Base-by-base conservation (phyloP, 1,139 yeast species). In the Debaryomyces subglobosus region DNA sequence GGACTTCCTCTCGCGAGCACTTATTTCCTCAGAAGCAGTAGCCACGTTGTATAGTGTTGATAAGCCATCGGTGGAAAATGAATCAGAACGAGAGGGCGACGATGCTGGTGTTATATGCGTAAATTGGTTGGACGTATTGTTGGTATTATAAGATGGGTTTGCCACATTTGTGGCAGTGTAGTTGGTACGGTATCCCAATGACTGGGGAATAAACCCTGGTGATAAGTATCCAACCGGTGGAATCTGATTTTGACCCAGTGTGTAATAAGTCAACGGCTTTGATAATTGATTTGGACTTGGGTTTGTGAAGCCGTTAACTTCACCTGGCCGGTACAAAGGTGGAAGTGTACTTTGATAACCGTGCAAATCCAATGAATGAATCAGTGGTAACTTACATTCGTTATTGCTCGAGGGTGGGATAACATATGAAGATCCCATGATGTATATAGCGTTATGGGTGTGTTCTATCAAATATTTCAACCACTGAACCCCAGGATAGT, bases 331-430 rank as follows among this genome's bases (percentile, higher is more conserved):
- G 34, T 27, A 21, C n/a, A 23, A 24, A 4, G 18, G 25, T 18
- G 21, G 43, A 3, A 21, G 12, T 23, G 39, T 16, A 15, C 12
- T 35, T 15, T 15, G 29, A 23, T 30, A 21, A 33, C 38, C 43
- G 15, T 46, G 68, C 45, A 65, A 53, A 38, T 64, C 68, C 59
- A 67, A 62, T 29, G 67, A 58, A 44, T 64, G 68, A 44, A 69
- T 67, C 43, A 69, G 62, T 9, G 74, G 74, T 27, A 66, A 58
- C 47, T 57, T 49, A 44, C 47, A 50, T 23, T 41, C 50, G 9
- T 38, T 42, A 13, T 48, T 35, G 21, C 18, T 48, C n/a, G 44
- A 21, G 9, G 45, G 36, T 20, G 53, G 49, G 29, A 46, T 27
- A 24, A 47, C 34, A 18, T 47, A 47, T 12, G 44, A 42, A 16